A percentile compares a stretch with the other conserved stretches of the same genome.
These are phyloP conservation scores for Pythium oligandrum DNA, from an alignment of 352 stramenopile genomes.

Conservation along the genomic window DNA sequence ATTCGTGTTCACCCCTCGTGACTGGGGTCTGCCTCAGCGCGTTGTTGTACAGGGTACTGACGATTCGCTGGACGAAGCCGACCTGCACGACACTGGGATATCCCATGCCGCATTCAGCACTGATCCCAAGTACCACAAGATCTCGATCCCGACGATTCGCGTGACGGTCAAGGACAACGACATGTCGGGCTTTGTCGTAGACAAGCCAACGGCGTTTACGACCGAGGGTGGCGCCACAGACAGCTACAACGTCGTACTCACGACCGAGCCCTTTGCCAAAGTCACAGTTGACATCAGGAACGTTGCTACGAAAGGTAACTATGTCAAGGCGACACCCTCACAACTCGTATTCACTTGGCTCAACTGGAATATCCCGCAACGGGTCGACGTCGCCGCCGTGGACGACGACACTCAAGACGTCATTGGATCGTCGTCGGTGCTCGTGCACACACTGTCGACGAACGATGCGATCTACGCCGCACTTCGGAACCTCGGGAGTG, in stretches of 20 bases:
- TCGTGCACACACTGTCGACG: constrained; percentile 49
- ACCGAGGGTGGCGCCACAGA: constrained; percentile 39
- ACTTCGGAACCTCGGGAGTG: constrained; percentile 30
- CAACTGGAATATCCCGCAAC: constrained; percentile 62
- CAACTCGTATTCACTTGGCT: constrained; percentile 59
- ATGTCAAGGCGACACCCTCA: constrained; percentile 22
- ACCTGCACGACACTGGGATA: constrained; percentile 58
- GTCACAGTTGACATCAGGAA: constrained; percentile 48
- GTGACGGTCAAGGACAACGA: constrained; percentile 66
- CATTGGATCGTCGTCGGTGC: constrained; percentile 33
- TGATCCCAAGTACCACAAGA: constrained; percentile 64
- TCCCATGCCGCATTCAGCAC: constrained; percentile 63
- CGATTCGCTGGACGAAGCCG: constrained; percentile 62
- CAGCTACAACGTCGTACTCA: constrained; percentile 48
- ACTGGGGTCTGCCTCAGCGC: constrained; percentile 61
- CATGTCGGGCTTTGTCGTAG: constrained; percentile 41
- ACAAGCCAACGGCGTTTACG: constrained; percentile 34
- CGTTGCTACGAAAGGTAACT: constrained; percentile 41
- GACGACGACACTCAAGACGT: constrained; percentile 58
- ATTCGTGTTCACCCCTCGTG: constrained; percentile 51
- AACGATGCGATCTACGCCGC: constrained; percentile 69
- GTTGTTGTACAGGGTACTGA: constrained; percentile 55
- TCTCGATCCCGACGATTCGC: constrained; percentile 51
- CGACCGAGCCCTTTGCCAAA: constrained; percentile 63
- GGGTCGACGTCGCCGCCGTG: constrained; percentile 42